These are phyloP conservation scores for Cladorrhinum sp. DNA, from an alignment of 2,329 filamentous ascomycete species.

Conservation along the genomic window DNA sequence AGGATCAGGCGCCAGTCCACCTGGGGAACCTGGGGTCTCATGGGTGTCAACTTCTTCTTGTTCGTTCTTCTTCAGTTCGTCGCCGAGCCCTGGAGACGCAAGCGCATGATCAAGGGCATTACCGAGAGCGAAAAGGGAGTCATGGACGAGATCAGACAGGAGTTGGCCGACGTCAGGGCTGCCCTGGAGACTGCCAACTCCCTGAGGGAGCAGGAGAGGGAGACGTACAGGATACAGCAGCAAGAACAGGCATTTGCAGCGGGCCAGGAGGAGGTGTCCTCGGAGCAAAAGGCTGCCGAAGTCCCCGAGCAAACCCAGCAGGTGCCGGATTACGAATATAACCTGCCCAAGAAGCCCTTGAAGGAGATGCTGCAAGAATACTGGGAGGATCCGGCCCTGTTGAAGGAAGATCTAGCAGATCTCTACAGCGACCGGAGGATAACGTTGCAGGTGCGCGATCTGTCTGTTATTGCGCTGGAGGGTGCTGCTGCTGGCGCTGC, in stretches of 20 bases:
- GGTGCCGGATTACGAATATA: neutral
- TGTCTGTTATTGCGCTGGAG: conserved; percentile 67
- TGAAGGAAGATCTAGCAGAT: conserved; percentile 52
- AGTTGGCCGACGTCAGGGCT: conserved; percentile 38
- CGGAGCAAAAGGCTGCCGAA: neutral
- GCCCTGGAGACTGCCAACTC: conserved; percentile 28
- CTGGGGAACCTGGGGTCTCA: conserved; percentile 97
- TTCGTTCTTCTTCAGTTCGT: conserved; percentile 84
- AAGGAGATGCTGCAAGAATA: conserved; percentile 36
- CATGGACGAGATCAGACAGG: conserved; percentile 46
- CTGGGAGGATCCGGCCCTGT: conserved; percentile 39
- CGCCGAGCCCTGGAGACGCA: conserved; percentile 87
- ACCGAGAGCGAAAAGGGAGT: conserved; percentile 70
- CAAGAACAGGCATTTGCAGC: neutral
- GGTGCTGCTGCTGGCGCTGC: conserved; percentile 64
- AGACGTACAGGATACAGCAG: neutral
- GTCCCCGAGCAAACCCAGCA: neutral
- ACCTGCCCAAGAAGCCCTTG: conserved; percentile 36
- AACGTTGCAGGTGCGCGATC: conserved; percentile 63
- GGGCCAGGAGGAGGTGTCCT: neutral
- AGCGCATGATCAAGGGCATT: conserved; percentile 75
- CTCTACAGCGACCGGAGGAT: conserved; percentile 64
- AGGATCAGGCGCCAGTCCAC: conserved; percentile 94
- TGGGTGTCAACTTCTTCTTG: conserved; percentile 92
- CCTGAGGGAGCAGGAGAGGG: conserved; percentile 11